Conservation (phyloP, 441 rosid species). For the Populus hybrid region DNA sequence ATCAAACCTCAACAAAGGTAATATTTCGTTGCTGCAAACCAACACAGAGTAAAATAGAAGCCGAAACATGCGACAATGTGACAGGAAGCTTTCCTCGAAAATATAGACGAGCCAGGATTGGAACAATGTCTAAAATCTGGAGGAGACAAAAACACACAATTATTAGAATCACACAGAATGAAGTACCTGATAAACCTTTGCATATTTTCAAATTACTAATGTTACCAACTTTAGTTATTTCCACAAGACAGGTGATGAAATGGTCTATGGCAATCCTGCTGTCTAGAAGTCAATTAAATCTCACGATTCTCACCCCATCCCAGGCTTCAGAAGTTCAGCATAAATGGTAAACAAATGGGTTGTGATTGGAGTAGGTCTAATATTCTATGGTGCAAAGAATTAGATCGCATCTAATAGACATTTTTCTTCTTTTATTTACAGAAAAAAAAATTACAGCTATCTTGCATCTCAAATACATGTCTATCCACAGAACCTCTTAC, state of each 20-base stretch:
- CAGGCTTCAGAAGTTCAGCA: neutral
- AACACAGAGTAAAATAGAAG: constrained; percentile 75
- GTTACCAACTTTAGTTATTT: neutral
- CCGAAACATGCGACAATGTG: constrained; percentile 69
- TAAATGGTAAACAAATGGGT: neutral
- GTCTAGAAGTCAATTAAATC: neutral
- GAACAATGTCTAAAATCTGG: constrained; percentile 68
- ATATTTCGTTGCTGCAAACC: constrained; percentile 79
- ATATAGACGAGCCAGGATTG: constrained; percentile 65
- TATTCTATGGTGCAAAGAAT: neutral
- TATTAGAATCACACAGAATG: neutral
- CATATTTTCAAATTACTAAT: neutral
- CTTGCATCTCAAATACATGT: neutral
- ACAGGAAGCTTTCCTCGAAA: constrained; percentile 84
- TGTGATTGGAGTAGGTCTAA: neutral
- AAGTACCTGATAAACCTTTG: neutral
- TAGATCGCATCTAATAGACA: neutral
- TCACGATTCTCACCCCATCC: neutral
- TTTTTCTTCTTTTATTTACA: too few relatives aligned
- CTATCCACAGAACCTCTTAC: neutral
- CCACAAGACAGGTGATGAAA: neutral
- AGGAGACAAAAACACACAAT: neutral
- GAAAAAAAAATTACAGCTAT: neutral
- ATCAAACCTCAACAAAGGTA: constrained; percentile 64
- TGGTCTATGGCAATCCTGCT: neutral